Evolutionary conservation across 148 eudicot species (phyloP).

Genomic region (Amaranthus palmeri): DNA sequence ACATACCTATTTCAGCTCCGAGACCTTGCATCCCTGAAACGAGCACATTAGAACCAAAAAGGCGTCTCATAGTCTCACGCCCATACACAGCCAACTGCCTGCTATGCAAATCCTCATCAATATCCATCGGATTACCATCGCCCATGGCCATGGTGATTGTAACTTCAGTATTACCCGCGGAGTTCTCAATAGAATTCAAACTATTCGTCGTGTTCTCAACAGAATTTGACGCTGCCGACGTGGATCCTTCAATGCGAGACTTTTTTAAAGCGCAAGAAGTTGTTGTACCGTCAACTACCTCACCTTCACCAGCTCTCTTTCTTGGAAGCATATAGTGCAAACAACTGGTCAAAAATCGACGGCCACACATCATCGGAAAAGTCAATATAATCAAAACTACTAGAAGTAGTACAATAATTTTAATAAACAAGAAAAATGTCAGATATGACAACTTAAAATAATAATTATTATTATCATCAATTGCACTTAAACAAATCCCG

Average conservation of each 20-base stretch:
- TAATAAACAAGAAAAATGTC: constrained; percentile 24
- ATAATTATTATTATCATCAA: too few species aligned
- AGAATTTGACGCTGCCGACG: constrained; percentile 19
- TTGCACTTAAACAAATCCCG: constrained; percentile 16
- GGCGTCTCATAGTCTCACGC: constrained; percentile 72
- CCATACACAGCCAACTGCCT: constrained; percentile 89
- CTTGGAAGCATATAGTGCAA: constrained; percentile 83
- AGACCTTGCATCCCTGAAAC: constrained; percentile 87
- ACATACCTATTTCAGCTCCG: constrained; percentile 77
- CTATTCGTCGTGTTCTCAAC: constrained; percentile 14
- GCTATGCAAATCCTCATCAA: constrained; percentile 95
- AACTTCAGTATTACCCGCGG: constrained; percentile 13
- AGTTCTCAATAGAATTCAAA: constrained; percentile 4
- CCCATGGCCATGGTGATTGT: constrained; percentile 35
- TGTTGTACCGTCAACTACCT: constrained; percentile 35
- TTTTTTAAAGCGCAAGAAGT: constrained; percentile 34
- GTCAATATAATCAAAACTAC: constrained; percentile 2
- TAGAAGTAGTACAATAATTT: not conserved
- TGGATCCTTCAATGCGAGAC: constrained; percentile 33
- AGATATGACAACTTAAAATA: constrained; percentile 20
- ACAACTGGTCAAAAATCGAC: constrained; percentile 50
- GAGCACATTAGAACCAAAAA: constrained; percentile 69
- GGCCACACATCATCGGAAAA: constrained; percentile 24
- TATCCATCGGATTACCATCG: constrained; percentile 41
- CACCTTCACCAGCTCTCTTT: constrained; percentile 59